Conservation (phyloP, 2,329 filamentous ascomycete species). For the Penicillium sp. region DNA sequence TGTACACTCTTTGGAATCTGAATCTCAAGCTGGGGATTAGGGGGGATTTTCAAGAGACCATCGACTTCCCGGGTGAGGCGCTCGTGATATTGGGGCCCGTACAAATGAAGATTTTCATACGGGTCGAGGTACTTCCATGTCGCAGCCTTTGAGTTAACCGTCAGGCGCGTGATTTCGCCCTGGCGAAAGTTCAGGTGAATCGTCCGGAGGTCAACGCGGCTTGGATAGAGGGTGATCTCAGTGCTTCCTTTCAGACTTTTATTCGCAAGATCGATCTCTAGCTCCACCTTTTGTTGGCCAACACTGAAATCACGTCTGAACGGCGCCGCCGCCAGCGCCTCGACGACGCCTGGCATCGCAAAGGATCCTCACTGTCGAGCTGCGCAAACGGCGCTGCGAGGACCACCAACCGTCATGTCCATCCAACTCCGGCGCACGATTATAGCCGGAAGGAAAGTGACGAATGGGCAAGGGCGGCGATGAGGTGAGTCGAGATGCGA, state of each 20-base stretch:
- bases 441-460: constrained; percentile 5
- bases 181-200: constrained; percentile 65
- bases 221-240: constrained; percentile 75
- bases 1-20: constrained; percentile 61
- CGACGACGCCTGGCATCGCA: constrained; percentile 45
- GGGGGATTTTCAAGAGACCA: constrained; percentile 54
- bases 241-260: constrained; percentile 75
- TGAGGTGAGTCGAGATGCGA: constrained; percentile 1
- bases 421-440: constrained; percentile 22
- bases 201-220: constrained; percentile 55
- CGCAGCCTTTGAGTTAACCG: constrained; percentile 47
- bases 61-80: constrained; percentile 70
- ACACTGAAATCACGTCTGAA: constrained; percentile 56
- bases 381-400: constrained; percentile 42
- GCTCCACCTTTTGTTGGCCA: constrained; percentile 80
- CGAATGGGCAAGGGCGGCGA: not conserved
- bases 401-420: constrained; percentile 44
- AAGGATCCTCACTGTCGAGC: constrained; percentile 37
- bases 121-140: constrained; percentile 45
- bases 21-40: constrained; percentile 61
- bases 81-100: constrained; percentile 73
- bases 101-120: constrained; percentile 52
- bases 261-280: constrained; percentile 83
- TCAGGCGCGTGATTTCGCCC: constrained; percentile 58
- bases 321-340: constrained; percentile 33